Conservation (phyloP, 2,329 filamentous ascomycete genomes). For the Fusarium sp. region DNA sequence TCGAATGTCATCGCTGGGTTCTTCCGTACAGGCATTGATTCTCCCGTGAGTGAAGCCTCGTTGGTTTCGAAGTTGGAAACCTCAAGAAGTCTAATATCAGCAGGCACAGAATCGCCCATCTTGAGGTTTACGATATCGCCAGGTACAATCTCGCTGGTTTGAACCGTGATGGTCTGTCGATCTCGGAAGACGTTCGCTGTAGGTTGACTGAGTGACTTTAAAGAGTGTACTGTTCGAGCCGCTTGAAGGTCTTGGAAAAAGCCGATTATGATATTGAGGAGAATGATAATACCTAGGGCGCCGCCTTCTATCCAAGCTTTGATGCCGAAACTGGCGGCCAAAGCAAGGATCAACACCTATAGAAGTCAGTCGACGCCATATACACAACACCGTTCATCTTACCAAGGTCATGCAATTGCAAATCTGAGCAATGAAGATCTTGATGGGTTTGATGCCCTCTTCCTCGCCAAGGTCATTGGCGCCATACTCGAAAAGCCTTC, state of each 20-base stretch:
- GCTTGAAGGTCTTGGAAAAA: slow-evolving; percentile 58
- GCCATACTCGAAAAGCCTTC: slow-evolving; percentile 67
- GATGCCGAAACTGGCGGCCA: slow-evolving; percentile 67
- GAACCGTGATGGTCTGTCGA: slow-evolving; percentile 23
- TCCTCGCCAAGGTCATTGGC: slow-evolving; percentile 71
- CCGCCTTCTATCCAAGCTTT: slow-evolving; percentile 69
- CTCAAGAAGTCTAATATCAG: slow-evolving; percentile 60
- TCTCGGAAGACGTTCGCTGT: slow-evolving; percentile 38
- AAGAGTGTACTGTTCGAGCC: slow-evolving; percentile 60
- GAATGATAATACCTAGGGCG: slow-evolving; percentile 66
- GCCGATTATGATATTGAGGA: slow-evolving; percentile 67
- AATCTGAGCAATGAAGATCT: slow-evolving; percentile 73
- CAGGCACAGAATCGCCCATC: slow-evolving; percentile 69
- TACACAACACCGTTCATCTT: background rate
- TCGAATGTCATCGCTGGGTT: slow-evolving; percentile 56
- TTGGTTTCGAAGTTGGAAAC: slow-evolving; percentile 35
- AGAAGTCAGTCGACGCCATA: background rate
- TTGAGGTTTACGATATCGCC: slow-evolving; percentile 67
- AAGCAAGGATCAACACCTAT: slow-evolving; percentile 64
- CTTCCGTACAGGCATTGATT: slow-evolving; percentile 68
- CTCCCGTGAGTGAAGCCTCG: slow-evolving; percentile 33
- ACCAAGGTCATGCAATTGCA: slow-evolving; percentile 77
- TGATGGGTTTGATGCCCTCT: slow-evolving; percentile 67
- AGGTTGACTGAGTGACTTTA: slow-evolving; percentile 51
- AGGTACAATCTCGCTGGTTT: slow-evolving; percentile 46